Percentiles rank a stretch among this genome's conserved stretches.
phyloP scores from a whole-genome alignment of 2,329 filamentous ascomycete genomes.

The Apiospora malaysiana region DNA sequence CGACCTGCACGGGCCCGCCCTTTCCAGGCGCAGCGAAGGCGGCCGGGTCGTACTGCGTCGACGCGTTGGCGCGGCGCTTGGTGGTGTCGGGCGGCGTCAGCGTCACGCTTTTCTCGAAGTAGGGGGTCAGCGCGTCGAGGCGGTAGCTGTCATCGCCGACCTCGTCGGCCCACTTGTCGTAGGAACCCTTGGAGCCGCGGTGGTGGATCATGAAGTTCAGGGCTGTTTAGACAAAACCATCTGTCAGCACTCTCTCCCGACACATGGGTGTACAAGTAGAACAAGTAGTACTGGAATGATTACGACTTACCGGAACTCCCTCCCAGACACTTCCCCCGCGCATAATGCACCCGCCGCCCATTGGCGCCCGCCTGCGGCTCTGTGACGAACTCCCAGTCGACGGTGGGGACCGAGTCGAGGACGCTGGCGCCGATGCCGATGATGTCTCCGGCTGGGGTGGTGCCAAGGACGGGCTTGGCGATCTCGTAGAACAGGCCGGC shows the following conservation, averaged over 20 bases:
- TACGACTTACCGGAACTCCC: constrained; percentile 27
- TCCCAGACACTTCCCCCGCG: constrained; percentile 40
- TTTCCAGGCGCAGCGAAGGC: constrained; percentile 39
- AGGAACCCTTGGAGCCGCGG: constrained; percentile 34
- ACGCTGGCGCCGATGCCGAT: constrained; percentile 26
- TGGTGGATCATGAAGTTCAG: constrained; percentile 41
- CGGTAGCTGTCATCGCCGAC: constrained; percentile 35
- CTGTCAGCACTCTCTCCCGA: background rate
- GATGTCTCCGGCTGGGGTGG: constrained; percentile 30
- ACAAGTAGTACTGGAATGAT: background rate
- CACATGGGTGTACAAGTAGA: too few relatives aligned
- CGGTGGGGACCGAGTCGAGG: constrained; percentile 25
- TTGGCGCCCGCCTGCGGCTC: constrained; percentile 30
- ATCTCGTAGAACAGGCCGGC: constrained; percentile 45
- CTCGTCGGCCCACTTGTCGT: constrained; percentile 34
- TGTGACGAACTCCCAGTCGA: constrained; percentile 36
- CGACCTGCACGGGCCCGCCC: constrained; percentile 48
- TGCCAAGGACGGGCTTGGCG: constrained; percentile 27
- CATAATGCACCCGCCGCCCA: constrained; percentile 32
- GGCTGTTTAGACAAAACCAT: constrained; percentile 21
- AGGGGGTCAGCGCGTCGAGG: constrained; percentile 30
- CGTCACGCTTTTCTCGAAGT: constrained; percentile 33
- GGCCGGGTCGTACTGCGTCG: constrained; percentile 36
- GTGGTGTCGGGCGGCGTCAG: constrained; percentile 33
- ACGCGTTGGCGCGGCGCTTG: constrained; percentile 36